These are phyloP conservation scores for Hygrophoropsis aurantiaca DNA, from an alignment of 768 basidiomycete species.

Conservation along the genomic window DNA sequence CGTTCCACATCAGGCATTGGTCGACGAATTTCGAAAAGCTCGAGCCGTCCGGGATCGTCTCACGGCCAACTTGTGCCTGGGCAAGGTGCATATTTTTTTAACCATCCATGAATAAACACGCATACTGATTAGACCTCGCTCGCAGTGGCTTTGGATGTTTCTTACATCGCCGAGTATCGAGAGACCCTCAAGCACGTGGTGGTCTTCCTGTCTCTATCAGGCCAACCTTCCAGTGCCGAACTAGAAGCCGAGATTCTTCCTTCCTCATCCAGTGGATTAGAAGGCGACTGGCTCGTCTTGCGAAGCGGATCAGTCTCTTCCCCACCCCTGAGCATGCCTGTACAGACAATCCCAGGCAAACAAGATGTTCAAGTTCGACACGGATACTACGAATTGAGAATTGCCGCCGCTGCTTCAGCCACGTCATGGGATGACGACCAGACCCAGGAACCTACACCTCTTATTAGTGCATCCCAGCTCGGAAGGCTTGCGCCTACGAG, in stretches of 20 bases:
- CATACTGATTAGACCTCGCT: neutral
- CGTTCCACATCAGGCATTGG: slow-evolving; percentile 21
- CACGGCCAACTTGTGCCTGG: slow-evolving; percentile 20
- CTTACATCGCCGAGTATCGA: slow-evolving; percentile 76
- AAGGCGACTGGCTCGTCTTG: slow-evolving; percentile 60
- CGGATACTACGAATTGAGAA: slow-evolving; percentile 72
- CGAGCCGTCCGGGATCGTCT: slow-evolving; percentile 25
- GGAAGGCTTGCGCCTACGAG: slow-evolving; percentile 51
- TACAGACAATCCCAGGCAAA: slow-evolving; percentile 56
- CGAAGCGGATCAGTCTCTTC: slow-evolving; percentile 60
- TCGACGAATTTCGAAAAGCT: slow-evolving; percentile 12
- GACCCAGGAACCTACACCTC: slow-evolving; percentile 38
- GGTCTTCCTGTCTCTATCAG: slow-evolving; percentile 65
- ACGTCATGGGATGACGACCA: slow-evolving; percentile 12
- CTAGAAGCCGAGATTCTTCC: slow-evolving; percentile 69
- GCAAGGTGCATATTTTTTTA: slow-evolving; percentile 23
- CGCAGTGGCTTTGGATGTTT: slow-evolving; percentile 37
- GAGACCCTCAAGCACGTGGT: slow-evolving; percentile 81
- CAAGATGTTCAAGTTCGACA: slow-evolving; percentile 56
- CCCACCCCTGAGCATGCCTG: slow-evolving; percentile 55
- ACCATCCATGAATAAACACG: neutral
- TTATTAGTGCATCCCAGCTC: slow-evolving; percentile 75
- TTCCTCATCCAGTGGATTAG: slow-evolving; percentile 36
- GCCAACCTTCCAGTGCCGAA: slow-evolving; percentile 47
- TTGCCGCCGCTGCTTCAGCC: slow-evolving; percentile 31